Evolutionary conservation across 2,329 filamentous ascomycete species (phyloP), one percentile per base, ranked within the genome.

Genomic region (Diplodia sapinea): DNA sequence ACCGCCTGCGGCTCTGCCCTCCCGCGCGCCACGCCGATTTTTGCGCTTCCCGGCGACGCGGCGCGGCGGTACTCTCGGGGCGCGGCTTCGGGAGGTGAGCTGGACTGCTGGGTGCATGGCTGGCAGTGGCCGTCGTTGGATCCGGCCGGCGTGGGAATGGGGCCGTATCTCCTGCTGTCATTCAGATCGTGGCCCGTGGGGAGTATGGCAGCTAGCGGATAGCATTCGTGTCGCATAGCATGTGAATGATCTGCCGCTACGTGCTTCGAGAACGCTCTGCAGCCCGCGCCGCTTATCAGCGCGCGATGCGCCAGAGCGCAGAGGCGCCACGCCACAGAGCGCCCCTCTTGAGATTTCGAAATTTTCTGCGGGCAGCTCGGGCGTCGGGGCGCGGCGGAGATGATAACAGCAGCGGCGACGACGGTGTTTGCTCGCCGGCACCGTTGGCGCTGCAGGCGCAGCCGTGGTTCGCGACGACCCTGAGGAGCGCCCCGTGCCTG

Each of bases 241-340:
- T 43, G 62, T 55, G 62, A 55, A 55, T 54, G 62, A 65, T 65
- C 62, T 43, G 62, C 62, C 62, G 50, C 62, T 65, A 65, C 62
- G 40, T 55, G 62, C 62, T 65, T 65, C 62, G 49, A 54, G 62
- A 65, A 55, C 62, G 62, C 59, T 63, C 59, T 63, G 59, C 59
- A 63, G 59, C 31, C 59, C 59, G 59, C 47, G 50, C 59, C 59
- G 59, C 59, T 63, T 63, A 63, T 63, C 57, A 62, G 36, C 43
- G 47, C 33, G 36, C 31, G 20, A 26, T 13, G 52, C n/a, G 50
- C 26, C 51, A 54, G 17, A n/a, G 43, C 43, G 17, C 43, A 9
- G 43, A 20, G 26, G 51, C 51, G 29, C 29, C 29, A 33, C 29
- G 51, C 51, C 51, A 31, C 31, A 9, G 40, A 38, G 56, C 56